Evolutionary conservation across 192 early-diverging fungal genomes (phyloP), one percentile per base, ranked within the genome.

Genomic region (Diversispora eburnea): DNA sequence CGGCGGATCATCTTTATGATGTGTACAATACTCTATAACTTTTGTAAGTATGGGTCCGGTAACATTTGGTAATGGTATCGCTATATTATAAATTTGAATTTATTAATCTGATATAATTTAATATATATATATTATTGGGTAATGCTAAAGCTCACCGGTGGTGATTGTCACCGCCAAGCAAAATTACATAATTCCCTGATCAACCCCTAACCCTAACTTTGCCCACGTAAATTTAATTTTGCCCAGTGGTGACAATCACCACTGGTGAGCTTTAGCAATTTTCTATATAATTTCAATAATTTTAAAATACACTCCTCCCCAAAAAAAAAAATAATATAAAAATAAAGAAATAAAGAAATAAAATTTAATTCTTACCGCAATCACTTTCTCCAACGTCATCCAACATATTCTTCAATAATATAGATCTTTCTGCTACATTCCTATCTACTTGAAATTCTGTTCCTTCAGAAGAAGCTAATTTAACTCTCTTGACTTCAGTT

Each of bases 31-130:
- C 25, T 95, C 91, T 66, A 96, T 90, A 9, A 97, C 90, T 76
- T 93, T 94, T 39, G 84, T 82, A 45, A 97, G 85, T 52, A 95
- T 94, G 2, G 92, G 89, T 22, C 92, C 94, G 59, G 91, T 91
- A 42, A 97, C 93, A 79, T 95, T 95, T 25, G 95, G 93, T 9
- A 97, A 83, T 1, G 95, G 95, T 17, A 97, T 92, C 22, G 90
- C 84, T 83, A 74, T 33, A 33, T 33, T 33, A 33, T 33, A 2
- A 33, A 33, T 33, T 33, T 33, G 25, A 33, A 33, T 33, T 33
- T 33, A 33, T 33, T 33, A 33, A 33, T 63, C 46, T 10, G 52
- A 45, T n/a, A 43, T 19, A 15, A 20, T 52, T 6, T 41, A 63
- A 52, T 52, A 68, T 5, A 68, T 51, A 68, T 68, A 17, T 10